phyloP scores from a whole-genome alignment of 495 filamentous ascomycete genomes.

The Baudoinia panamericana region DNA sequence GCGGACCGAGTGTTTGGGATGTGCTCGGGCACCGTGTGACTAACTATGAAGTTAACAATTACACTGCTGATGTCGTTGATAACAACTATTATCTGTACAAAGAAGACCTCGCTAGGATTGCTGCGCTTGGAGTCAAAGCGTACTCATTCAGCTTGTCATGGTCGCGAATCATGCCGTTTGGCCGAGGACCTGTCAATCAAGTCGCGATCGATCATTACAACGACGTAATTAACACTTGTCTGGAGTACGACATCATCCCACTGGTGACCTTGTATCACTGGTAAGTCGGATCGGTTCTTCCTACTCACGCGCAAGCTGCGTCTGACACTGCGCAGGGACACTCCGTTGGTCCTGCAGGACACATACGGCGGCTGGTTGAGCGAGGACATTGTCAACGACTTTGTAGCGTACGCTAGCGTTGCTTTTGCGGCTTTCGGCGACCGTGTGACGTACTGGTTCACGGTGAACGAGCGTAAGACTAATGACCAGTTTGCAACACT shows the following conservation, averaged over 20 bases:
- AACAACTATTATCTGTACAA: slow-evolving; percentile 29
- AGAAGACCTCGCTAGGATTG: slow-evolving; percentile 26
- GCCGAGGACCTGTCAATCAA: slow-evolving; percentile 20
- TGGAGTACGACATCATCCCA: slow-evolving; percentile 21
- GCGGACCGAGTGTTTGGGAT: slow-evolving; percentile 26
- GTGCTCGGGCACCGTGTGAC: slow-evolving; percentile 21
- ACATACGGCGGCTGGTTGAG: slow-evolving; percentile 26
- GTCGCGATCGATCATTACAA: slow-evolving; percentile 24
- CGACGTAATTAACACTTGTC: slow-evolving; percentile 23
- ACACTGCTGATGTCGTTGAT: slow-evolving; percentile 20
- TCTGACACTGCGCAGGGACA: slow-evolving; percentile 11
- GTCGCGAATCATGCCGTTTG: slow-evolving; percentile 27
- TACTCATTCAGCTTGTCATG: slow-evolving; percentile 26
- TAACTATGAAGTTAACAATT: slow-evolving; percentile 14
- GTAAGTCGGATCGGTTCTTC: background rate
- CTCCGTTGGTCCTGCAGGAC: slow-evolving; percentile 24
- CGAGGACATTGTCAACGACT: slow-evolving; percentile 22
- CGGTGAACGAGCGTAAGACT: slow-evolving; percentile 30
- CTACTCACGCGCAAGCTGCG: background rate
- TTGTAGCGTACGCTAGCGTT: slow-evolving; percentile 19
- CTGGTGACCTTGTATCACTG: slow-evolving; percentile 24
- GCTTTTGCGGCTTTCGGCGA: slow-evolving; percentile 18
- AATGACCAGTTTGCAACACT: background rate
- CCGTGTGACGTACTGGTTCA: slow-evolving; percentile 27
- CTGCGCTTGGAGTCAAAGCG: slow-evolving; percentile 22